phyloP scores from a whole-genome alignment of 495 filamentous ascomycete species.

The Geoglossum glabrum region DNA sequence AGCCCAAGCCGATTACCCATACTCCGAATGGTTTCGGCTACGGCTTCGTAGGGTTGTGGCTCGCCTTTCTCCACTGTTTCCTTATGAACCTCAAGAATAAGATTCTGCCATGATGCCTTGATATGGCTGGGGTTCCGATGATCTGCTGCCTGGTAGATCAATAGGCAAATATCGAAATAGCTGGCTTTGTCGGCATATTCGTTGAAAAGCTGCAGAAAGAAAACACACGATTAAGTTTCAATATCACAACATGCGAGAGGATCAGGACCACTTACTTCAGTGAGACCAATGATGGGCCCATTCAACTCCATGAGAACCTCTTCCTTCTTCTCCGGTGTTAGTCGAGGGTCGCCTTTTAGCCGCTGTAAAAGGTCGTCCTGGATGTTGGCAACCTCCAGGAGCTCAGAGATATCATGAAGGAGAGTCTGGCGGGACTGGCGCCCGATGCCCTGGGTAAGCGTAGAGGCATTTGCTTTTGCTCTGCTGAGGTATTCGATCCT shows the following conservation, averaged over 20 bases:
- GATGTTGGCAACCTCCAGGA: slow-evolving; percentile 84
- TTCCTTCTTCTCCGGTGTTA: slow-evolving; percentile 34
- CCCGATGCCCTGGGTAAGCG: slow-evolving; percentile 46
- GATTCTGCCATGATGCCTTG: slow-evolving; percentile 58
- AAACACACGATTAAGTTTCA: background rate
- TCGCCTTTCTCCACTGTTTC: slow-evolving; percentile 33
- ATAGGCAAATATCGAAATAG: slow-evolving; percentile 82
- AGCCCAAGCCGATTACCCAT: slow-evolving; percentile 62
- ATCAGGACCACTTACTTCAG: slow-evolving; percentile 31
- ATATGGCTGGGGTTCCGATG: slow-evolving; percentile 72
- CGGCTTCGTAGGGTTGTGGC: slow-evolving; percentile 53
- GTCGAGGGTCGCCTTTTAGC: slow-evolving; percentile 48
- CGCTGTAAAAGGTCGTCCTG: slow-evolving; percentile 81
- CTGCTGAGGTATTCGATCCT: slow-evolving; percentile 76
- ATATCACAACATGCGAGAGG: background rate
- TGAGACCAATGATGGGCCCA: slow-evolving; percentile 50
- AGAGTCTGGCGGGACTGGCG: slow-evolving; percentile 59
- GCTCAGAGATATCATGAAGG: slow-evolving; percentile 59
- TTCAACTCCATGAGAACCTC: slow-evolving; percentile 47
- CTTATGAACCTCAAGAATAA: slow-evolving; percentile 50
- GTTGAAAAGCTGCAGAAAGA: slow-evolving; percentile 55
- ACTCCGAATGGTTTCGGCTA: slow-evolving; percentile 50
- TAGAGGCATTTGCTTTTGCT: slow-evolving; percentile 72
- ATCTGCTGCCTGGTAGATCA: slow-evolving; percentile 75
- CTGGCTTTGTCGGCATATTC: slow-evolving; percentile 65